These are phyloP conservation scores for Pharnaceum exiguum DNA, from an alignment of 148 eudicot genomes.

Conservation along the genomic window DNA sequence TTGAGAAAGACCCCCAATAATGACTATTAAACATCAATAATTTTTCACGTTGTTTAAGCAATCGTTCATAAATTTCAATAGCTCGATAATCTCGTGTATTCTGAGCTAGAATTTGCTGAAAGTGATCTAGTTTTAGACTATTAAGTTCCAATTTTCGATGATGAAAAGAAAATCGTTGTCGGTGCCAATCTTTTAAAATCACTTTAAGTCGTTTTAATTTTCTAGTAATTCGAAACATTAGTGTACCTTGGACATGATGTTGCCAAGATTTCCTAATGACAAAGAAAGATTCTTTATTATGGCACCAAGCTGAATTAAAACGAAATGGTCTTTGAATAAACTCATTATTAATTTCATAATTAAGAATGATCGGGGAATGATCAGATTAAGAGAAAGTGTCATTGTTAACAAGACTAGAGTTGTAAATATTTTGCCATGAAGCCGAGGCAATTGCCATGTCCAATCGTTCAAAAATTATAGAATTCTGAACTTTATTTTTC, in stretches of 20 bases:
- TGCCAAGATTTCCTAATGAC: not conserved
- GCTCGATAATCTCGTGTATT: not conserved
- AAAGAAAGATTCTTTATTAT: not conserved
- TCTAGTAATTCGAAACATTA: not conserved
- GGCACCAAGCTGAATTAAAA: not conserved
- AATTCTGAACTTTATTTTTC: not conserved
- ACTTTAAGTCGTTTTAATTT: not conserved
- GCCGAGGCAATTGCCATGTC: not conserved
- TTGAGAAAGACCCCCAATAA: not conserved
- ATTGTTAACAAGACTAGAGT: not conserved
- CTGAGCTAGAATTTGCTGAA: not conserved
- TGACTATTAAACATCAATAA: not conserved
- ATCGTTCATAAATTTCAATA: not conserved
- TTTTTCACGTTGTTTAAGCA: not conserved
- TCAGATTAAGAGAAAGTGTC: not conserved
- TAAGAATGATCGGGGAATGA: not conserved
- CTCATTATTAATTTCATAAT: not conserved
- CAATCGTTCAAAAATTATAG: not conserved
- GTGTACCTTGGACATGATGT: not conserved
- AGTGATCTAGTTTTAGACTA: not conserved
- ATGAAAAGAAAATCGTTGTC: not conserved
- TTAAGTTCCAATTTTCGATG: not conserved
- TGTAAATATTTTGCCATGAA: not conserved
- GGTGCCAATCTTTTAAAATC: not conserved
- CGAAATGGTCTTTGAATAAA: not conserved